phyloP scores from a whole-genome alignment of 148 eudicot species.

The Cornus kousa region DNA sequence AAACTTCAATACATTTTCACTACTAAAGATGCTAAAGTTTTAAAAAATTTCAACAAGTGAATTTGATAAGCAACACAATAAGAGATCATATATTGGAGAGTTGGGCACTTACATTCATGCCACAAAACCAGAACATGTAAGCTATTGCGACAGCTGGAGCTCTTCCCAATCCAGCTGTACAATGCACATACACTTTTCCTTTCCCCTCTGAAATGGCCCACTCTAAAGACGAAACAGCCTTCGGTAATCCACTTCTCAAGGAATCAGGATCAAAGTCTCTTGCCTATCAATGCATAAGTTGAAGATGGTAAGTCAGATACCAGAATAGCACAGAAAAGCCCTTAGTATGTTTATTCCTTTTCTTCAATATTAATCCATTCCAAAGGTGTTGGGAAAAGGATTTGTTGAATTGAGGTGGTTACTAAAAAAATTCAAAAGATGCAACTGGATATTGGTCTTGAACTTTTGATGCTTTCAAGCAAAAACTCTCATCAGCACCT shows the following conservation, averaged over 20 bases:
- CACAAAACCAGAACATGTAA: conserved; percentile 91
- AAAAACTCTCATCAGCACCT: too few relatives aligned
- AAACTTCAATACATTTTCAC: neutral
- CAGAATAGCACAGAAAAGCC: too few relatives aligned
- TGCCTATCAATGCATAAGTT: conserved; percentile 41
- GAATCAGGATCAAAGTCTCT: conserved; percentile 92
- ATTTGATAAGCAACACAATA: neutral
- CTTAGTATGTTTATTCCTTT: too few relatives aligned
- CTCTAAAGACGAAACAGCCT: conserved; percentile 82
- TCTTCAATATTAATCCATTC: too few relatives aligned
- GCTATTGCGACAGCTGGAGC: conserved; percentile 96
- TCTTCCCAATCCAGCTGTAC: conserved; percentile 95
- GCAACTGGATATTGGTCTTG: too few relatives aligned
- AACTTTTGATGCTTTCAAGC: too few relatives aligned
- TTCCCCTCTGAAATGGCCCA: conserved; percentile 83
- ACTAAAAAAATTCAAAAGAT: too few relatives aligned
- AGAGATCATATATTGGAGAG: neutral
- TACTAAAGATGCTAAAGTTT: neutral
- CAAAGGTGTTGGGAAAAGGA: too few relatives aligned
- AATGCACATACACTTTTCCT: conserved; percentile 85
- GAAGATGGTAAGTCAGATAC: conserved; percentile 6
- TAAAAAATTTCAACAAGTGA: neutral
- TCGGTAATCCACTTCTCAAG: conserved; percentile 67
- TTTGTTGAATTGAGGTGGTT: too few relatives aligned
- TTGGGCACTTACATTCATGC: conserved; percentile 64